Base-by-base conservation (phyloP, 2,329 filamentous ascomycete species). In the Pseudofabraea citricarpa region DNA sequence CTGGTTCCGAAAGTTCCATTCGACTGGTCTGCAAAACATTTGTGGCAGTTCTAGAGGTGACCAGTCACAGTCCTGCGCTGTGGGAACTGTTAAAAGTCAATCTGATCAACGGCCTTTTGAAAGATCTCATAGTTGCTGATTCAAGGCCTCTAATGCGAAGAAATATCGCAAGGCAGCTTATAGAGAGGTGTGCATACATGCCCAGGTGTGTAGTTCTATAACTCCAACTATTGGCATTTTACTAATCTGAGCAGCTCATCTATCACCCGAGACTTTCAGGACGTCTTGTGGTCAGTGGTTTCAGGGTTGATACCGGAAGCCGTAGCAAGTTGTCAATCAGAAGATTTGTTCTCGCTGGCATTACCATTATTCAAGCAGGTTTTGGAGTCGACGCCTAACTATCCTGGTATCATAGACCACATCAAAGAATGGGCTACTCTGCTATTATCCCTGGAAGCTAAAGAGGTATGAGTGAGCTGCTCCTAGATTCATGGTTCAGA, bases 41-140 rank as follows among this genome's bases (percentile, higher is more conserved):
- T 48, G 70, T 72, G 18, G 62, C 69, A 10, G 56, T 77, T 4
- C 59, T 74, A 9, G 72, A 76, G 54, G 67, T 65, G 2, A 72
- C 72, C 6, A 57, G 72, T 40, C 65, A 71, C 33, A 72, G 69
- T 47, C 52, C 62, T 20, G 52, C 55, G 3, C 62, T 76, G 37
- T 77, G 74, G 73, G 47, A 57, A 4, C 53, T 60, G 23, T 63
- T 72, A 42, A 67, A 67, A 26, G 46, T 60, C 9, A 59, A 66
- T 32, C 53, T 62, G 2, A 54, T 63, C 36, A 62, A 62, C 16
- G 43, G 56, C 8, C 54, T 74, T 9, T 49, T 75, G 9, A 56
- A 57, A 27, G 62, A 63, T 5, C 54, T 74, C 4, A 55, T 75
- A 15, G 52, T 75, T 13, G 58, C 66, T 18, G 71, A 77, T 49